Conservation (phyloP, 2,329 filamentous ascomycete species). For the Curvularia lunata region DNA sequence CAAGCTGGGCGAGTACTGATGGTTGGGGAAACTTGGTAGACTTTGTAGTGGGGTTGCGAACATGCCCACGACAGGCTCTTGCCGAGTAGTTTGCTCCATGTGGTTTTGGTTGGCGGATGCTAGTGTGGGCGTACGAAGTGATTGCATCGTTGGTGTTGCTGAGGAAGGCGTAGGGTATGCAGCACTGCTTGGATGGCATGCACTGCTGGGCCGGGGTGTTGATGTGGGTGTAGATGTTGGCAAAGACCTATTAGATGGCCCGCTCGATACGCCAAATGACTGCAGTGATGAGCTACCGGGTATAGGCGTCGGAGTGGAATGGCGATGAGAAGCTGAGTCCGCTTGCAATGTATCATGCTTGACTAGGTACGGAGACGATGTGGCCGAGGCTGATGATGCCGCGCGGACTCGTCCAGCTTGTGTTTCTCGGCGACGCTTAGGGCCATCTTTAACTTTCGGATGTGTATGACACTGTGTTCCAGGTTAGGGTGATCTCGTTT, state of each 20-base stretch:
- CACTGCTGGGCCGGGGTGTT: constrained; percentile 27
- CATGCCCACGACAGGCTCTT: constrained; percentile 38
- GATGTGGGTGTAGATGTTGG: constrained; percentile 31
- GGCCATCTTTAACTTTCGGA: constrained; percentile 53
- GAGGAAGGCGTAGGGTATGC: constrained; percentile 38
- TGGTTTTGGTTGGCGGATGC: constrained; percentile 23
- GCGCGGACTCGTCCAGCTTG: constrained; percentile 46
- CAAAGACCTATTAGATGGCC: constrained; percentile 18
- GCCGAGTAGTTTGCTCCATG: constrained; percentile 18
- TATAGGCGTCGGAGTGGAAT: constrained; percentile 42
- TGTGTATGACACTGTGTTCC: constrained; percentile 50
- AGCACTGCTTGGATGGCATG: constrained; percentile 29
- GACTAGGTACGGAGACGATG: constrained; percentile 44
- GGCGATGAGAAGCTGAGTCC: constrained; percentile 32
- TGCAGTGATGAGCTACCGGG: constrained; percentile 33
- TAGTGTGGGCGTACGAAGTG: constrained; percentile 30
- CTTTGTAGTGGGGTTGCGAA: constrained; percentile 43
- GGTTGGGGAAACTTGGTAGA: constrained; percentile 31
- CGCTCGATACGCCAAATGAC: constrained; percentile 33
- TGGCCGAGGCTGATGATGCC: constrained; percentile 43
- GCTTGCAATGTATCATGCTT: constrained; percentile 35
- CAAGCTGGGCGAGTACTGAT: constrained; percentile 24
- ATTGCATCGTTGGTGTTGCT: constrained; percentile 30
- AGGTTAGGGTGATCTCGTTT: constrained; percentile 33
- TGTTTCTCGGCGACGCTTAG: constrained; percentile 52